Conservation (phyloP, 192 early-diverging fungal species). For the Tieghemiomyces parasiticus region DNA sequence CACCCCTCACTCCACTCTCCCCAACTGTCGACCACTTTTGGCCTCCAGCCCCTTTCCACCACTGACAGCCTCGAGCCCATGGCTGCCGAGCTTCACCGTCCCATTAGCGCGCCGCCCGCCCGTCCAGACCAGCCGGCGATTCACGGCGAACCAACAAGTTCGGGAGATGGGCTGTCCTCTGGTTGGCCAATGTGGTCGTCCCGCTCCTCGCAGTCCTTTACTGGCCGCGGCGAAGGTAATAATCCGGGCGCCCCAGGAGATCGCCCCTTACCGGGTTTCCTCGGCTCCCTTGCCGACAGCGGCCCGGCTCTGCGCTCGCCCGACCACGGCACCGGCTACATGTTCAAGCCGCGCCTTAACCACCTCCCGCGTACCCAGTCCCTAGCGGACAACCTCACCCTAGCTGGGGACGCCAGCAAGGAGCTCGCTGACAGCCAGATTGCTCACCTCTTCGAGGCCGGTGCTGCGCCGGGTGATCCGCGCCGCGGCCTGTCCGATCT, state of each 20-base stretch:
- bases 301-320: not conserved
- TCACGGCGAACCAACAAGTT: not conserved
- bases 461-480: not conserved
- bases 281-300: too few species aligned
- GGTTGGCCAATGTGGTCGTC: not conserved
- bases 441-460: not conserved
- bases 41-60: too few species aligned
- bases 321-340: not conserved
- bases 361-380: not conserved
- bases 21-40: too few species aligned
- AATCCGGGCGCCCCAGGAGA: too few species aligned
- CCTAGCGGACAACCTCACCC: not conserved
- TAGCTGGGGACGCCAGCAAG: not conserved
- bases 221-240: too few species aligned
- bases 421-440: slow-evolving; percentile 3
- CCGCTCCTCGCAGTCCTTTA: too few species aligned
- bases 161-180: not conserved
- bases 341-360: not conserved
- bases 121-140: not conserved
- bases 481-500: not conserved
- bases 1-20: too few species aligned
- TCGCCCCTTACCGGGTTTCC: too few species aligned
- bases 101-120: slow-evolving; percentile 1
- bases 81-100: too few species aligned
- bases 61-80: too few species aligned